Conservation (phyloP, 176 grass and related monocot species). For the Otatea glauca region DNA sequence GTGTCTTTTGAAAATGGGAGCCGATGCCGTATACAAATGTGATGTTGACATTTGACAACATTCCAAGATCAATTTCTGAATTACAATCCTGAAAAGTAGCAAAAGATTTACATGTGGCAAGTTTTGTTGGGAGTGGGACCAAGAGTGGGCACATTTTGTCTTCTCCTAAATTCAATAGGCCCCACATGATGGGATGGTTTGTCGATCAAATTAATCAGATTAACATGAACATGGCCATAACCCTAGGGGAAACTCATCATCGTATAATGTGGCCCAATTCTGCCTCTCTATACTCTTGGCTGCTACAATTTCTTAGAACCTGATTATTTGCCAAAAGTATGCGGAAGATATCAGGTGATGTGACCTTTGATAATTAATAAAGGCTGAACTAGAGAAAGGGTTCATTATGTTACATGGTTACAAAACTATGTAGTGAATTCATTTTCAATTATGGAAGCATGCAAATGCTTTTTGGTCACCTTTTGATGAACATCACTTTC, state of each 20-base stretch:
- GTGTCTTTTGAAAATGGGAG: not conserved
- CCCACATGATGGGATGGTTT: conserved; percentile 9
- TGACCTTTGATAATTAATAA: not conserved
- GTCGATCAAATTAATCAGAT: not conserved
- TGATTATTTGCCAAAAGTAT: not conserved
- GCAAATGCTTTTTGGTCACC: not conserved
- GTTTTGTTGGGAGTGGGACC: conserved; percentile 25
- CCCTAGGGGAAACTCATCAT: conserved; percentile 8
- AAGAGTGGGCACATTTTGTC: conserved; percentile 36
- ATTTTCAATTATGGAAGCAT: not conserved
- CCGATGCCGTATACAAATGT: not conserved
- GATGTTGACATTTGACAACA: not conserved
- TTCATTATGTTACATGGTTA: not conserved
- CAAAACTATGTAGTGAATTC: not conserved
- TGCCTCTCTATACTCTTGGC: not conserved
- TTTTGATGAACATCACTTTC: not conserved
- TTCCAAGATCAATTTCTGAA: not conserved
- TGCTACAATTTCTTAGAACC: not conserved
- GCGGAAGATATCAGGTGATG: not conserved
- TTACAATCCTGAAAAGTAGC: not conserved
- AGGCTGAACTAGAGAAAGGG: not conserved
- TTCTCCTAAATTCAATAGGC: not conserved
- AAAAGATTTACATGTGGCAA: not conserved
- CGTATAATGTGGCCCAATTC: not conserved
- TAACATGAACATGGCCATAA: conserved; percentile 25